phyloP scores from a whole-genome alignment of 2,329 filamentous ascomycete genomes.

The Bertia moriformis region DNA sequence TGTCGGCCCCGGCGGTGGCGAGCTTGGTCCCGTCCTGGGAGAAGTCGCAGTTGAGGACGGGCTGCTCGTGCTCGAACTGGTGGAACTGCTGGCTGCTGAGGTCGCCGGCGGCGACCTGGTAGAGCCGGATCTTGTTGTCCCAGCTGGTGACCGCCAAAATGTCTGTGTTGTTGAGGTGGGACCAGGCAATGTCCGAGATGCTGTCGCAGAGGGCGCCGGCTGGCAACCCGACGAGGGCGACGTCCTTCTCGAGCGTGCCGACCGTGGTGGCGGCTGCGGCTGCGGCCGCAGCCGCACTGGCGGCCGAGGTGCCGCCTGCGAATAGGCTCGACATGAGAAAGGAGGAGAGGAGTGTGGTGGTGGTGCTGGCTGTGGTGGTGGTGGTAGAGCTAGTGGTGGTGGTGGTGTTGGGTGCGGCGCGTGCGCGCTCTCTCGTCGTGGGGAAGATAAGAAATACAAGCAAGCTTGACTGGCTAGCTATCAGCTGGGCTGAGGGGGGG shows the following conservation, averaged over 20 bases:
- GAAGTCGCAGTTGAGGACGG: slow-evolving; percentile 10
- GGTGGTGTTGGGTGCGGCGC: too few species aligned
- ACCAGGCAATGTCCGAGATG: slow-evolving; percentile 19
- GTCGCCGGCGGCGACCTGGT: slow-evolving; percentile 12
- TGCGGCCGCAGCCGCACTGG: too few species aligned
- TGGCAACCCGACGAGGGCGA: slow-evolving; percentile 11
- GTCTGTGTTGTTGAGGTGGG: slow-evolving; percentile 10
- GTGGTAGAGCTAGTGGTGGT: too few species aligned
- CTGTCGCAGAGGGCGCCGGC: too few species aligned
- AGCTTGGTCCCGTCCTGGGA: slow-evolving; percentile 17
- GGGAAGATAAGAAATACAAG: too few species aligned
- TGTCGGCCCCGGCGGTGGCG: slow-evolving; percentile 15
- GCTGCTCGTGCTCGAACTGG: slow-evolving; percentile 9
- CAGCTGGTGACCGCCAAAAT: slow-evolving; percentile 18
- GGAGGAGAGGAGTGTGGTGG: neutral
- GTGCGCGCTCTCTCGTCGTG: too few species aligned
- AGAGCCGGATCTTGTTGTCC: slow-evolving; percentile 19
- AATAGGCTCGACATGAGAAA: neutral
- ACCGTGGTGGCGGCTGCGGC: neutral
- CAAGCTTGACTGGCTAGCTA: too few species aligned
- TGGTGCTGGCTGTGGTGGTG: too few species aligned
- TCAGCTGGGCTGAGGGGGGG: too few species aligned
- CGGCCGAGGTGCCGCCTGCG: too few species aligned
- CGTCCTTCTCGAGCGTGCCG: slow-evolving; percentile 5
- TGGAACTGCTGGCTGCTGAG: slow-evolving; percentile 9